phyloP scores from a whole-genome alignment of 345 rosid species.

The Salix suchowensis region DNA sequence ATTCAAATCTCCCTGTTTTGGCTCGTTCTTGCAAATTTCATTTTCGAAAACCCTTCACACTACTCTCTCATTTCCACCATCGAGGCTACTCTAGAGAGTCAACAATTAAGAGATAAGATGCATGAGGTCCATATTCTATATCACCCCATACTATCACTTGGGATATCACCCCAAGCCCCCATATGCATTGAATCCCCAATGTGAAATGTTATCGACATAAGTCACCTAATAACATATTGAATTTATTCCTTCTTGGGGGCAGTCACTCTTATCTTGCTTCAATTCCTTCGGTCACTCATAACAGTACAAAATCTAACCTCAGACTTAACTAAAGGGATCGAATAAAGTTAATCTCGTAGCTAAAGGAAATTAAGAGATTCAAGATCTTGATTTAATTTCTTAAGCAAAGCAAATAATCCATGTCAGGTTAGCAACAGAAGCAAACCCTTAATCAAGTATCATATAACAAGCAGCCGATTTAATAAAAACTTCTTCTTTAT shows the following conservation, averaged over 20 bases:
- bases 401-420: not conserved
- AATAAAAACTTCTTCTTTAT: not conserved
- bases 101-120: not conserved
- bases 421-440: not conserved
- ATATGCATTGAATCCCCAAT: not conserved
- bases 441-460: not conserved
- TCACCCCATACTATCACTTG: not conserved
- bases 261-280: not conserved
- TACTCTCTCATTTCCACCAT: not conserved
- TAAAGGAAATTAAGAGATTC: not conserved
- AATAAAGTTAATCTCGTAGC: not conserved
- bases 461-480: conserved; percentile 1
- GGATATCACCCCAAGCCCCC: not conserved
- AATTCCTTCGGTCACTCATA: not conserved
- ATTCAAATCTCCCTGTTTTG: not conserved
- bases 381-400: conserved; percentile 10
- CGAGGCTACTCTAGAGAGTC: not conserved
- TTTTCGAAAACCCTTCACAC: not conserved
- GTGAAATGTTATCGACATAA: not conserved
- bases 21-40: not conserved
- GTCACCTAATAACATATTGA: not conserved
- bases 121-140: not conserved
- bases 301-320: not conserved
- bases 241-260: not conserved
- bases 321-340: not conserved